Conservation (phyloP, 495 filamentous ascomycete genomes). For the Darksidea phi region DNA sequence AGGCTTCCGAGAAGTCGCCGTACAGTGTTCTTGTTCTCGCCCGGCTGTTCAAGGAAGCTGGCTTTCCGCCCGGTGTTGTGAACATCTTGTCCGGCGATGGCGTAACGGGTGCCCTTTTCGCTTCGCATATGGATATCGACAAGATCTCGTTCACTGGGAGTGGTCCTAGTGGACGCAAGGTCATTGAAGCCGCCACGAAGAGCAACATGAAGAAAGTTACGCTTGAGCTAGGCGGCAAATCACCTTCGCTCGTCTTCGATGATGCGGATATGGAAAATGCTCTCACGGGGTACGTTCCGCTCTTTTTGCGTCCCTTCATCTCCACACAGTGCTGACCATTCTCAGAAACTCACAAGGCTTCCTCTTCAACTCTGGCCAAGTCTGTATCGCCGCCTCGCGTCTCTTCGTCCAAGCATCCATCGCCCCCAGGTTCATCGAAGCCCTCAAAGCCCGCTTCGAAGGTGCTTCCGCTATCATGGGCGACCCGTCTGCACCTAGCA, state of each 20-base stretch:
- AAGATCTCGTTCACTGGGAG: conserved; percentile 44
- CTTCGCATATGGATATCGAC: conserved; percentile 38
- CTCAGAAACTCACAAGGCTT: conserved; percentile 51
- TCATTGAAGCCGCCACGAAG: conserved; percentile 38
- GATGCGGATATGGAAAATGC: conserved; percentile 48
- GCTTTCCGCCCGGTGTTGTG: conserved; percentile 53
- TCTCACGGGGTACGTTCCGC: conserved; percentile 5
- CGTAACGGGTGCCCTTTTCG: conserved; percentile 38
- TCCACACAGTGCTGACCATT: conserved; percentile 50
- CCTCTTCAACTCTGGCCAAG: conserved; percentile 61
- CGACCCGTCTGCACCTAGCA: conserved; percentile 46
- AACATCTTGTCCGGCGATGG: conserved; percentile 58
- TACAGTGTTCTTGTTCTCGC: conserved; percentile 33
- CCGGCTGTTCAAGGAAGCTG: conserved; percentile 39
- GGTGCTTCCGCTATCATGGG: conserved; percentile 52
- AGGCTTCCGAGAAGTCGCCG: conserved; percentile 42
- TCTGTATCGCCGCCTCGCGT: conserved; percentile 58
- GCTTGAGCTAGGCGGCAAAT: conserved; percentile 64
- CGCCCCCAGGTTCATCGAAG: conserved; percentile 59
- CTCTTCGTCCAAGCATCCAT: conserved; percentile 56
- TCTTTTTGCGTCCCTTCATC: neutral
- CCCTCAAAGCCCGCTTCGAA: conserved; percentile 51
- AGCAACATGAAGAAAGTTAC: conserved; percentile 49
- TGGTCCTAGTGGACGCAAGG: conserved; percentile 40
- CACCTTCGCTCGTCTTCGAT: conserved; percentile 59